These are phyloP conservation scores for Cladosporium sp. DNA, from an alignment of 2,329 filamentous ascomycete genomes.

Conservation along the genomic window DNA sequence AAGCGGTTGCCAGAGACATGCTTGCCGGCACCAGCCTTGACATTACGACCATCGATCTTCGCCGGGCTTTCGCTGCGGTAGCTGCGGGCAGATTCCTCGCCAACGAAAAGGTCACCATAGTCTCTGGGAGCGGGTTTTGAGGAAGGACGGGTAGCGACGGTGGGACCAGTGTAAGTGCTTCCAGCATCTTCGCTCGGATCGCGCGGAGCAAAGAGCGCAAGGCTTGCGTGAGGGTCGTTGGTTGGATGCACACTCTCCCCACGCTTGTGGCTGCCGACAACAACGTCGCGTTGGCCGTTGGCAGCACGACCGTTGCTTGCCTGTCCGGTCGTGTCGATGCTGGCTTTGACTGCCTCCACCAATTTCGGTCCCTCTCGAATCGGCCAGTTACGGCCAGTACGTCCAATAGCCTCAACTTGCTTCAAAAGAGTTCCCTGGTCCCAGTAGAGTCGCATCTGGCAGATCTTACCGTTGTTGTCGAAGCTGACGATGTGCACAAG, in stretches of 20 bases:
- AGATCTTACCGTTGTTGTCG: conserved; percentile 72
- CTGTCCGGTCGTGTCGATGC: conserved; percentile 33
- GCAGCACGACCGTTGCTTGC: conserved; percentile 23
- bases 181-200: conserved; percentile 58
- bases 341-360: conserved; percentile 57
- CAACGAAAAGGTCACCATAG: conserved; percentile 68
- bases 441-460: conserved; percentile 88
- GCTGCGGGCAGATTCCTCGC: conserved; percentile 41
- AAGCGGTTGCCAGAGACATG: conserved; percentile 56
- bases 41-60: conserved; percentile 39
- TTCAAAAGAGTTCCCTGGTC: conserved; percentile 92
- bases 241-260: conserved; percentile 37
- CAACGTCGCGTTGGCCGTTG: conserved; percentile 28
- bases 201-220: conserved; percentile 72
- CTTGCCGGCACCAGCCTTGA: conserved; percentile 53
- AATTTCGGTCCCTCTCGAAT: conserved; percentile 87
- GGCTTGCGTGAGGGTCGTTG: conserved; percentile 60
- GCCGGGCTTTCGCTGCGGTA: conserved; percentile 35
- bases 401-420: conserved; percentile 90
- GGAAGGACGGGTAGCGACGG: conserved; percentile 65
- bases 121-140: conserved; percentile 69
- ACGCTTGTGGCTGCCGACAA: conserved; percentile 31
- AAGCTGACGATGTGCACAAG: conserved; percentile 93
- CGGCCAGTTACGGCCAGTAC: conserved; percentile 89
- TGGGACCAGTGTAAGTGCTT: conserved; percentile 47